Percentiles rank a stretch among this genome's conserved stretches.
Evolutionary conservation across 441 rosid genomes (phyloP).

Genomic region (Adansonia madagascariensis): DNA sequence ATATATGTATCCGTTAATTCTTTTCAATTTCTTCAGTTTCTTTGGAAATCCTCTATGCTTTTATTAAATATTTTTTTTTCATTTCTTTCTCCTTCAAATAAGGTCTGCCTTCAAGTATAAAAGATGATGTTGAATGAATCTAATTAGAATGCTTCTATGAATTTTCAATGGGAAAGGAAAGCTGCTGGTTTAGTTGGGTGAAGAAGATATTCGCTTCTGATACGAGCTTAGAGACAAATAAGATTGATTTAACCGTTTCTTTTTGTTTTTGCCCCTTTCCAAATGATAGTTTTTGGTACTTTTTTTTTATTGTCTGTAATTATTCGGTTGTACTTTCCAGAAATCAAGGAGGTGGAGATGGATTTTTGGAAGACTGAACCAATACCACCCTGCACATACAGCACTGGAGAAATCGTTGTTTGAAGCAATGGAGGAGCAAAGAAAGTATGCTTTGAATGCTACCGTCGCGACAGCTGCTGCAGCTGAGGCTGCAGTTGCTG

Average conservation of each 20-base stretch:
- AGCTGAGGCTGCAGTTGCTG: slow-evolving; percentile 87
- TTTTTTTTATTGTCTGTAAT: neutral
- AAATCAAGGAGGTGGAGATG: slow-evolving; percentile 60
- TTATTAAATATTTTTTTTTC: neutral
- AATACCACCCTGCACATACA: slow-evolving; percentile 50
- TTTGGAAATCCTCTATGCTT: neutral
- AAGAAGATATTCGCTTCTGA: slow-evolving; percentile 54
- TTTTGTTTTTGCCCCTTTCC: neutral
- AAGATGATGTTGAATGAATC: slow-evolving; percentile 25
- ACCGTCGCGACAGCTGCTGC: slow-evolving; percentile 89
- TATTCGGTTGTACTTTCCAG: slow-evolving; percentile 30
- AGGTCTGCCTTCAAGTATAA: slow-evolving; percentile 21
- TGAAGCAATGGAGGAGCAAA: slow-evolving; percentile 75
- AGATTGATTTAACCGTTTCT: slow-evolving; percentile 11
- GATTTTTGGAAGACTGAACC: slow-evolving; percentile 53
- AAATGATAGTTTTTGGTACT: neutral
- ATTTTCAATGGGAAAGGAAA: slow-evolving; percentile 56
- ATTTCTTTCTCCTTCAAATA: neutral
- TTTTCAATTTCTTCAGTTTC: neutral
- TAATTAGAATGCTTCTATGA: slow-evolving; percentile 34
- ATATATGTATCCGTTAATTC: too few species aligned
- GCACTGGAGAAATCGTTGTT: slow-evolving; percentile 44
- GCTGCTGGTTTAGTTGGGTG: slow-evolving; percentile 72
- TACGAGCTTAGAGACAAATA: slow-evolving; percentile 50
- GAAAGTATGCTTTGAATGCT: slow-evolving; percentile 71